A percentile compares a stretch with the other conserved stretches of the same genome.
Evolutionary conservation across 768 basidiomycete genomes (phyloP).

Genomic region (Suillus brevipes): DNA sequence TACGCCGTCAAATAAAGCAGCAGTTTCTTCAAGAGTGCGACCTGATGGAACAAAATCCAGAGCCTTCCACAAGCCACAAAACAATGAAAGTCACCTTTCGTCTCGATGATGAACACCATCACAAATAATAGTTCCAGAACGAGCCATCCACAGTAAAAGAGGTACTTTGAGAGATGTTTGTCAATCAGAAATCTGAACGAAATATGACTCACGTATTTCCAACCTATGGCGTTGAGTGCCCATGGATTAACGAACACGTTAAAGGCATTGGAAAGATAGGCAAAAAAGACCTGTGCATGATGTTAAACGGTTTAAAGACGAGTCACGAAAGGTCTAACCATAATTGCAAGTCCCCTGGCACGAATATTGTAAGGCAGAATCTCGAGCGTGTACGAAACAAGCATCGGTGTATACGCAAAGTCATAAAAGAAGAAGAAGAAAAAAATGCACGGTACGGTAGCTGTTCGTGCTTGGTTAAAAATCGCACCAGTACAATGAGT

Average conservation of each 20-base stretch:
- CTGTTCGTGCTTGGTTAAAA: conserved; percentile 27
- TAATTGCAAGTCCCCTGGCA: conserved; percentile 76
- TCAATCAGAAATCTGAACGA: background rate
- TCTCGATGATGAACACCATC: conserved; percentile 56
- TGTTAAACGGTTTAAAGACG: background rate
- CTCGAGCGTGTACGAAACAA: conserved; percentile 65
- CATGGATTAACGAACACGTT: conserved; percentile 82
- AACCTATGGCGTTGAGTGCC: conserved; percentile 54
- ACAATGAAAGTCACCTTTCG: conserved; percentile 45
- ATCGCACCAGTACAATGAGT: background rate
- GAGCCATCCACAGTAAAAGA: conserved; percentile 67
- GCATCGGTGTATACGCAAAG: conserved; percentile 76
- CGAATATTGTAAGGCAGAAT: conserved; percentile 80
- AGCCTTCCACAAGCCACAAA: conserved; percentile 10
- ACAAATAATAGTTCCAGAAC: conserved; percentile 61
- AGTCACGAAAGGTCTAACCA: conserved; percentile 44
- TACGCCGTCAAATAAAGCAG: conserved; percentile 66
- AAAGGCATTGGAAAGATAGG: conserved; percentile 69
- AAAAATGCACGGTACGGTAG: conserved; percentile 69
- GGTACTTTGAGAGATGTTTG: conserved; percentile 36
- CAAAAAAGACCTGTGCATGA: conserved; percentile 51
- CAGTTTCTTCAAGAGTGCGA: conserved; percentile 72
- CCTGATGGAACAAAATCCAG: conserved; percentile 33
- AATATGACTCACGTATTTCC: conserved; percentile 43
- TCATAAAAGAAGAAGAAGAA: conserved; percentile 53